Evolutionary conservation across 1,284 basidiomycete genomes (phyloP), one percentile per base, ranked within the genome.

Genomic region (Cryptococcus neoformans): DNA sequence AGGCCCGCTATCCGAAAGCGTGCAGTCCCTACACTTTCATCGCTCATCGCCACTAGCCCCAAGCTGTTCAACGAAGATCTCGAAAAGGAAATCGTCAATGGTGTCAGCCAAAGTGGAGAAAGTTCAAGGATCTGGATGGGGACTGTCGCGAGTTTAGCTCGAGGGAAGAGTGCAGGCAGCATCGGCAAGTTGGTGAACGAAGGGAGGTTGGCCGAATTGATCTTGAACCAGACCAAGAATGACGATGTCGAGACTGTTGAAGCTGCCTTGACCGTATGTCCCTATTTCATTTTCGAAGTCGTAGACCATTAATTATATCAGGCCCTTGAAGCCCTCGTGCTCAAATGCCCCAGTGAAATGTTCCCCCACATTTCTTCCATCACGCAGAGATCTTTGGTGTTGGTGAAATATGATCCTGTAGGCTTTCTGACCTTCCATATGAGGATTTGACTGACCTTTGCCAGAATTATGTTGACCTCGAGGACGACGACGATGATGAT

Each of bases 361-460:
- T 85, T 87, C 0, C 81, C 87, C 0, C 91, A 87, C 70, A 77
- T 97, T 44, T 78, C 78, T 41, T 75, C 82, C 7, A 87, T 93
- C 61, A 82, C 90, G 12, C 83, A 87, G 55, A 79, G 83, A 11
- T 89, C 87, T 2, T 83, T 83, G 39, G 83, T 86, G 62, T 87
- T 87, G 62, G 88, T 98, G 79, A 94, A 92, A 75, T 89, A 93
- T 74, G 95, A 99, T 72, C 95, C 96, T 1, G 87, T 92, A 70
- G 66, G 88, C 12, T 39, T n/a, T 17, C 8, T 37, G 17, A 9
- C 7, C 42, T 44, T 14, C 14, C 10, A 14, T 16, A 21, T 21
- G 21, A 44, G 21, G 42, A 17, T 17, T 44, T 14, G 10, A 16
- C 42, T 44, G 12, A 44, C 21, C 38, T n/a, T 37, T 50, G 11